phyloP scores from a whole-genome alignment of 371 early-diverging fungal species.

The Catenaria anguillulae region DNA sequence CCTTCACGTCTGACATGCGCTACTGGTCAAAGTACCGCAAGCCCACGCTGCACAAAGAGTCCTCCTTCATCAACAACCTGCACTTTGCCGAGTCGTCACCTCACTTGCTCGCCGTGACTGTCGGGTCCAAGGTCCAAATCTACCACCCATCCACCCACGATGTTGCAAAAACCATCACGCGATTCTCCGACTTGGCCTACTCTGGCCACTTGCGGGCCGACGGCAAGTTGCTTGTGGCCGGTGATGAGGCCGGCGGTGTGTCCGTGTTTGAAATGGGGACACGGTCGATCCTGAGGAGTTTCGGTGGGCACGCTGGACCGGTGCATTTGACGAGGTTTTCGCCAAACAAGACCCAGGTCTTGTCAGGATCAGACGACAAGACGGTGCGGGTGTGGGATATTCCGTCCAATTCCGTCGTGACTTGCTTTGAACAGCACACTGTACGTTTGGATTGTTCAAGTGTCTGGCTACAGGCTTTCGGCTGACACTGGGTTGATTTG shows the following conservation, averaged over 20 bases:
- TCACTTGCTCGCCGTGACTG: constrained; percentile 74
- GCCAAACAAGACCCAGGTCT: constrained; percentile 48
- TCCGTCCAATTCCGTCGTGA: constrained; percentile 19
- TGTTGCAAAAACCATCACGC: constrained; percentile 69
- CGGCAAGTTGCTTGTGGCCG: constrained; percentile 80
- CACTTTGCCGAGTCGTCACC: constrained; percentile 72
- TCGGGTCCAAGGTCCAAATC: constrained; percentile 78
- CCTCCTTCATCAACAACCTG: constrained; percentile 63
- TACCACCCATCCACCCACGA: constrained; percentile 66
- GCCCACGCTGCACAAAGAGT: constrained; percentile 74
- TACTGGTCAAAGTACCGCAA: constrained; percentile 69
- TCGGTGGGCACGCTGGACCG: constrained; percentile 58
- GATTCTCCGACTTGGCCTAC: constrained; percentile 78
- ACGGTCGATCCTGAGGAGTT: constrained; percentile 72
- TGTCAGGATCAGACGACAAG: constrained; percentile 35
- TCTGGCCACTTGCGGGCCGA: constrained; percentile 66
- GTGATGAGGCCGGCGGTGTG: constrained; percentile 76
- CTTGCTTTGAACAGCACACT: constrained; percentile 58
- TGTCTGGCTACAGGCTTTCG: constrained; percentile 4
- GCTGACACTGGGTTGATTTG: constrained; percentile 2
- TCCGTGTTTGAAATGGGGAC: constrained; percentile 65
- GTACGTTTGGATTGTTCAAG: constrained; percentile 15
- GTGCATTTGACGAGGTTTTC: constrained; percentile 70
- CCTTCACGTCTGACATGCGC: constrained; percentile 47
- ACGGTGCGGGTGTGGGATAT: constrained; percentile 37